Conservation (phyloP, 306 rosid genomes). For the Macrotyloma uniflorum region DNA sequence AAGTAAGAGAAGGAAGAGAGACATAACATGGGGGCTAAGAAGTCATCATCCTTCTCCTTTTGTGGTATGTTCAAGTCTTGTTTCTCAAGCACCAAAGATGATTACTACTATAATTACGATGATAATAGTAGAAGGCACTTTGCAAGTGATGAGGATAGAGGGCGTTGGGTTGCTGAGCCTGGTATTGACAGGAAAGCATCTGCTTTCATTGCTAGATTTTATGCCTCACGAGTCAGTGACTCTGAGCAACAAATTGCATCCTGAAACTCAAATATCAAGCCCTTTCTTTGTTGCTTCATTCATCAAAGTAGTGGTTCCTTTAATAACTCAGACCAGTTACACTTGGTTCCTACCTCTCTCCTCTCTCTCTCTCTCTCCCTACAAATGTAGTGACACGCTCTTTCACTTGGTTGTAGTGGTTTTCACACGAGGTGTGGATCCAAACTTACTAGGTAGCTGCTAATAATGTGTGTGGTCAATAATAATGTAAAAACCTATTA, state of each 20-base stretch:
- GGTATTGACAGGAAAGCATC: constrained; percentile 85
- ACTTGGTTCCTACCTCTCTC: constrained; percentile 10
- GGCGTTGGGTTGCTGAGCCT: constrained; percentile 86
- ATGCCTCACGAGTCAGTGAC: constrained; percentile 60
- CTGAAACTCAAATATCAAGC: not conserved
- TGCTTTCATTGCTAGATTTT: constrained; percentile 78
- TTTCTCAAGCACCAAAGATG: constrained; percentile 52
- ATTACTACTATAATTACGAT: constrained; percentile 47
- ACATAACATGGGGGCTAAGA: constrained; percentile 51
- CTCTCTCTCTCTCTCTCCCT: not conserved
- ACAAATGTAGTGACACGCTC: constrained; percentile 6
- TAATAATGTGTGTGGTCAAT: constrained; percentile 37
- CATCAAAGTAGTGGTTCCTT: constrained; percentile 6
- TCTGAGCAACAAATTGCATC: constrained; percentile 58
- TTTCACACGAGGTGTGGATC: constrained; percentile 30
- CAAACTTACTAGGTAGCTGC: constrained; percentile 31
- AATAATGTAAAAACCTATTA: constrained; percentile 50
- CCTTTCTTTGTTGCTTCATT: constrained; percentile 1
- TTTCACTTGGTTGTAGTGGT: constrained; percentile 13
- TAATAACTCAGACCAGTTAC: constrained; percentile 27
- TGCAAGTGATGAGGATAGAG: constrained; percentile 83
- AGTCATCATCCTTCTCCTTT: constrained; percentile 62
- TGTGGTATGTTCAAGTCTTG: constrained; percentile 70
- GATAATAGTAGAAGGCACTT: constrained; percentile 59
- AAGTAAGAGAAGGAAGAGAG: no score